These are phyloP conservation scores for Casuarina equisetifolia DNA, from an alignment of 306 rosid genomes.

Conservation along the genomic window DNA sequence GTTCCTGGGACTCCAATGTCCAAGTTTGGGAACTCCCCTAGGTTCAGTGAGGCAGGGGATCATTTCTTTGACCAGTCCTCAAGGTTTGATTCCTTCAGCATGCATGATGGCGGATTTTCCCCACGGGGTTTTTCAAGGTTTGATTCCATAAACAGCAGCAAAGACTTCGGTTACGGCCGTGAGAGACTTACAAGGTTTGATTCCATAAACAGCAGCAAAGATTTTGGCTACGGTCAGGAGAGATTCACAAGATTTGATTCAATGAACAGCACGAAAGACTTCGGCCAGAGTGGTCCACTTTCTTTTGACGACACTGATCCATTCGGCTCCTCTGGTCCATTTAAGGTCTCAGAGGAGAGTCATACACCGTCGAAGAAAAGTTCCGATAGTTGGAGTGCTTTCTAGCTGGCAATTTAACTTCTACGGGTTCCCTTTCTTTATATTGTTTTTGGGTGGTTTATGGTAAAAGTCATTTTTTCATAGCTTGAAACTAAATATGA, in stretches of 20 bases:
- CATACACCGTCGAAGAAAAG: slow-evolving; percentile 67
- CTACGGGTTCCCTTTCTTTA: slow-evolving; percentile 35
- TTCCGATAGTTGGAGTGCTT: slow-evolving; percentile 84
- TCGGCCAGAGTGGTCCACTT: slow-evolving; percentile 52
- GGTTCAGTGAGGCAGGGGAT: slow-evolving; percentile 89
- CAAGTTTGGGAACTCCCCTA: slow-evolving; percentile 78
- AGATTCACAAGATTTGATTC: slow-evolving; percentile 72
- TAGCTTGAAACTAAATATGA: slow-evolving; percentile 49
- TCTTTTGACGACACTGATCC: slow-evolving; percentile 82
- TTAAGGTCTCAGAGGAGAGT: slow-evolving; percentile 72
- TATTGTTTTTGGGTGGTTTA: slow-evolving; percentile 38
- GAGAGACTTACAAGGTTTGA: slow-evolving; percentile 53
- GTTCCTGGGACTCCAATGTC: slow-evolving; percentile 92
- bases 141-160: slow-evolving; percentile 63
- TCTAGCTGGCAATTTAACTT: slow-evolving; percentile 42
- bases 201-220: slow-evolving; percentile 60
- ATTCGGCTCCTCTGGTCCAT: slow-evolving; percentile 86
- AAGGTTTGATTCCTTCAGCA: slow-evolving; percentile 77
- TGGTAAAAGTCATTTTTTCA: slow-evolving; percentile 51
- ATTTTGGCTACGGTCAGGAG: slow-evolving; percentile 46
- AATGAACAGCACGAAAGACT: slow-evolving; percentile 59
- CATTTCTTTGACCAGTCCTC: slow-evolving; percentile 70
- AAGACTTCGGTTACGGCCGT: slow-evolving; percentile 46
- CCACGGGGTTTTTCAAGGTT: slow-evolving; percentile 45
- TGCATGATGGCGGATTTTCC: slow-evolving; percentile 54